Conservation (phyloP, 139 green algal species). For the Pseudopediastrum boryanum region DNA sequence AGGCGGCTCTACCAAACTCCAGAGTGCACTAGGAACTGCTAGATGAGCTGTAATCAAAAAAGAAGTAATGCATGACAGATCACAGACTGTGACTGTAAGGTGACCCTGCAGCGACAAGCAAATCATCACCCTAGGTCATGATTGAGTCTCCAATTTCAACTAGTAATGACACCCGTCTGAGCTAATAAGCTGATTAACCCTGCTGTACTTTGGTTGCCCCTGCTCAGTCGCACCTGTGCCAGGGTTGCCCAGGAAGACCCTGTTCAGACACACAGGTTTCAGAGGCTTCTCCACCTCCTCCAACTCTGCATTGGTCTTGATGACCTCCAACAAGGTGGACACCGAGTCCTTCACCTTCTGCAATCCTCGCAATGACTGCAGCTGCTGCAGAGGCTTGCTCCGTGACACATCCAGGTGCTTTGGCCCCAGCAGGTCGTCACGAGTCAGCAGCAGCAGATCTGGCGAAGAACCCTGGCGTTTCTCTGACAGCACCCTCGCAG, state of each 20-base stretch:
- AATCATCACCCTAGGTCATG: too few species aligned
- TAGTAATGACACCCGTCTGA: too few species aligned
- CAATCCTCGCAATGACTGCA: conserved; percentile 45
- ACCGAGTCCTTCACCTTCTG: conserved; percentile 47
- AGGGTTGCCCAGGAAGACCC: conserved; percentile 61
- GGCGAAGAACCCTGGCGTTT: background rate
- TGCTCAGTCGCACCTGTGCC: conserved; percentile 58
- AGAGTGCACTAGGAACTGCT: too few species aligned
- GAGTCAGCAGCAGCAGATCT: conserved; percentile 39
- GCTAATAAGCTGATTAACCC: too few species aligned
- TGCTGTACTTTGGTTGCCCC: too few species aligned
- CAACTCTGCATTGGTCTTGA: conserved; percentile 51
- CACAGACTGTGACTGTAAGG: too few species aligned
- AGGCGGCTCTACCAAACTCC: too few species aligned
- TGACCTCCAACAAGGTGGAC: conserved; percentile 42
- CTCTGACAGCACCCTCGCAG: conserved; percentile 32
- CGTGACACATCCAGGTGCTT: conserved; percentile 38
- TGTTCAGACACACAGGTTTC: conserved; percentile 51
- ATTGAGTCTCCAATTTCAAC: too few species aligned
- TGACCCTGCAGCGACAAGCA: too few species aligned
- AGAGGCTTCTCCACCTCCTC: conserved; percentile 50
- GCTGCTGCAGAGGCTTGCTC: conserved; percentile 38
- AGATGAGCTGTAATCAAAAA: too few species aligned
- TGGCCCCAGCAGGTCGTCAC: conserved; percentile 58
- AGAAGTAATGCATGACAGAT: too few species aligned